These are phyloP conservation scores for Aspergillus wentii DNA, from an alignment of 495 filamentous ascomycete species.

Conservation along the genomic window DNA sequence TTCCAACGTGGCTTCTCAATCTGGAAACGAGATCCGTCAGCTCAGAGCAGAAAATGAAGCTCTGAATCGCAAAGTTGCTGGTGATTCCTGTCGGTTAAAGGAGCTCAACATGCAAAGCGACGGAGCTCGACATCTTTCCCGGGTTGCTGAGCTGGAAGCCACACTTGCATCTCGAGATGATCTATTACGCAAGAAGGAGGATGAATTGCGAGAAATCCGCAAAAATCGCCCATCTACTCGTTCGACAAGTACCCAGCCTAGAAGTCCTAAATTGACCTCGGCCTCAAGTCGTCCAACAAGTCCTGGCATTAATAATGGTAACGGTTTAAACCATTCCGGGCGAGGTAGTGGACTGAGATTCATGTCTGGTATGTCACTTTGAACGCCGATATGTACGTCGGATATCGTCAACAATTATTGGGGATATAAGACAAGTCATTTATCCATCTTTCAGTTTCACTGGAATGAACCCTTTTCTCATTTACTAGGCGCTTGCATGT, in stretches of 20 bases:
- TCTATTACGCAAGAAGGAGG: constrained; percentile 54
- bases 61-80: constrained; percentile 45
- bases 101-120: constrained; percentile 44
- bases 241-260: constrained; percentile 41
- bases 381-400: neutral
- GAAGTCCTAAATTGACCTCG: constrained; percentile 40
- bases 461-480: no score
- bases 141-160: constrained; percentile 47
- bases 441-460: no score
- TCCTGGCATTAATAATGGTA: constrained; percentile 34
- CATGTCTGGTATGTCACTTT: constrained; percentile 37
- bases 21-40: constrained; percentile 44
- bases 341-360: constrained; percentile 36
- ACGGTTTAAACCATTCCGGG: constrained; percentile 22
- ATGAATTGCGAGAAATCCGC: constrained; percentile 55
- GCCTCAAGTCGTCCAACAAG: constrained; percentile 40
- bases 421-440: no score
- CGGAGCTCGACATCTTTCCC: constrained; percentile 26
- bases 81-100: constrained; percentile 47
- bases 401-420: neutral
- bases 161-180: constrained; percentile 35
- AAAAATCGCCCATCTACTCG: constrained; percentile 43
- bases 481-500: no score
- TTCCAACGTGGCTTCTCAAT: constrained; percentile 48
- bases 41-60: constrained; percentile 42